Evolutionary conservation across 805 yeast species (phyloP), one percentile per base, ranked within the genome.

Genomic region (Candida vartiovaarae): DNA sequence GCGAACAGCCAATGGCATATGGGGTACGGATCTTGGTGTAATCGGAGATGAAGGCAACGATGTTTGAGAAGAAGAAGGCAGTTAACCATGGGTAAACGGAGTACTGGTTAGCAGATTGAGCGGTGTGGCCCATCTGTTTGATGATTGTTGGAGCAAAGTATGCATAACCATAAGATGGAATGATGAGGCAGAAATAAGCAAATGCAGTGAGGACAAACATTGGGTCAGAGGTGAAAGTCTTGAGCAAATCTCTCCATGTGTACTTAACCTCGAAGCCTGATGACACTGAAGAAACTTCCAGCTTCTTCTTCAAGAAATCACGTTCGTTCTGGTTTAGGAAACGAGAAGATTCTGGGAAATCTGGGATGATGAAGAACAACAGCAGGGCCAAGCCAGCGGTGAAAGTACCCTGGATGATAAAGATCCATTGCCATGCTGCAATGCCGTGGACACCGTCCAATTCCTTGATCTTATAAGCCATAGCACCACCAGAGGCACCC

Each of bases 1-100:
- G 3, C 38, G 64, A 62, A 8, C 67, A 62, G 6, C 59, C 61
- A 23, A 64, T 53, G 25, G 66, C 65, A 43, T 64, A 66, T 10
- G 68, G 68, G 24, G 73, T 59, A 64, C 88, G 70, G 38, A 59
- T 56, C 47, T 73, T 67, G 24, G 65, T 42, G 38, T 56, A 62
- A 59, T 87, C 95, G 1, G 93, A 82, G 44, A 71, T 49, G 46
- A 70, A 65, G 0, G 95, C 91, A n/a, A 74, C 49, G 4, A 76
- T 54, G 64, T 82, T 79, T 36, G 82, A 75, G 31, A 75, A 66
- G 5, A 82, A 88, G 56, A 87, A 83, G 0, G 95, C 85, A 28
- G 73, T 66, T 35, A 85, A 69, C 90, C 95, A 88, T 23, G 95
- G 95, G 52, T 87, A 89, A 39, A 88, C 85, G 0, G 95, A 83